Evolutionary conservation across 2,329 filamentous ascomycete genomes (phyloP).

Genomic region (Ampelomyces quisqualis): DNA sequence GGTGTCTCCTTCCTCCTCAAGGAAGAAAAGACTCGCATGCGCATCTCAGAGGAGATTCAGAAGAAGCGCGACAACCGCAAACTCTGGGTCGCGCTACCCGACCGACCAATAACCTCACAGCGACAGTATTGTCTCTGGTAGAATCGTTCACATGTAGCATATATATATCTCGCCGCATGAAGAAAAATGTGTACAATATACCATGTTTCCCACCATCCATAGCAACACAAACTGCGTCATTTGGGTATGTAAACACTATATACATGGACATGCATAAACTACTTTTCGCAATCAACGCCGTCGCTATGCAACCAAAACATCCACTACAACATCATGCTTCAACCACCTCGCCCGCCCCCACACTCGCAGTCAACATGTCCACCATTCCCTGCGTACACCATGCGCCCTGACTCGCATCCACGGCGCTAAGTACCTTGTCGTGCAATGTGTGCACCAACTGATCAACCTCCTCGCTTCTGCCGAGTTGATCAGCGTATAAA

Average conservation of each 20-base stretch:
- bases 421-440: constrained; percentile 70
- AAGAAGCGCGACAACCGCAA: constrained; percentile 72
- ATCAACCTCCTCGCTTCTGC: constrained; percentile 71
- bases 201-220: constrained; percentile 28
- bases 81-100: constrained; percentile 84
- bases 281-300: constrained; percentile 29
- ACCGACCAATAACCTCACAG: constrained; percentile 80
- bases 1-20: constrained; percentile 81
- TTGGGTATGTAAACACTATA: constrained; percentile 8
- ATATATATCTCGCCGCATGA: constrained; percentile 4
- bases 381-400: constrained; percentile 85
- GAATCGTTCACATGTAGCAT: constrained; percentile 5
- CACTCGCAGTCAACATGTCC: constrained; percentile 69
- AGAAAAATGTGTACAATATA: constrained; percentile 19
- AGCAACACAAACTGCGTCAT: constrained; percentile 10
- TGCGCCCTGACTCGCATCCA: constrained; percentile 81
- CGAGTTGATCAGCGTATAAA: constrained; percentile 79
- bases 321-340: constrained; percentile 12
- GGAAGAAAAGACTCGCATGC: constrained; percentile 86
- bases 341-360: constrained; percentile 27
- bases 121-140: constrained; percentile 93
- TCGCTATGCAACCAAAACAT: constrained; percentile 40
- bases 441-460: constrained; percentile 68
- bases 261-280: constrained; percentile 11
- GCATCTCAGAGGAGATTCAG: constrained; percentile 74